Percentiles rank a stretch among this genome's conserved stretches.
Evolutionary conservation across 139 green algal species (phyloP).

Genomic region (Picochlorum sp.): DNA sequence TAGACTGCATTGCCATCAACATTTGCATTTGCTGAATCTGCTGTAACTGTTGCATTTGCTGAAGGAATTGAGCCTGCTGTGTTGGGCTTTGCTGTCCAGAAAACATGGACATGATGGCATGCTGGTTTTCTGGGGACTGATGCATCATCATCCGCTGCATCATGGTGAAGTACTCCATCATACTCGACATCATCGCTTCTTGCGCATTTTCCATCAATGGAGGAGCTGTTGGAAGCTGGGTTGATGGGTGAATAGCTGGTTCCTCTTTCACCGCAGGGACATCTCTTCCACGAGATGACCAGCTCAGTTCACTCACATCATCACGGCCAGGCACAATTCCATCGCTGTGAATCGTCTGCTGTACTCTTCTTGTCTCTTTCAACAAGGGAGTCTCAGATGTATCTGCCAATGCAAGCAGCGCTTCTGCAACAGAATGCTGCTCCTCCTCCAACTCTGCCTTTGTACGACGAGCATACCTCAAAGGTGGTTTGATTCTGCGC

Average conservation of each 20-base stretch:
- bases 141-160: slow-evolving; percentile 10
- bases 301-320: slow-evolving; percentile 8
- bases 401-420: slow-evolving; percentile 22
- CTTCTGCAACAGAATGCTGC: slow-evolving; percentile 10
- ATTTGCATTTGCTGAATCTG: slow-evolving; percentile 1
- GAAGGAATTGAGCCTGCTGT: background rate
- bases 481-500: background rate
- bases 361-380: slow-evolving; percentile 8
- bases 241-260: background rate
- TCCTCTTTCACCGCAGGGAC: background rate
- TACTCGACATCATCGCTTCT: background rate
- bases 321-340: slow-evolving; percentile 1
- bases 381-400: background rate
- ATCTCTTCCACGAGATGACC: background rate
- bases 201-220: background rate
- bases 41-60: background rate
- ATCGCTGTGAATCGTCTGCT: background rate
- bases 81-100: background rate
- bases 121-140: background rate
- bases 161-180: slow-evolving; percentile 12
- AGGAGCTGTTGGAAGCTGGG: background rate
- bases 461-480: background rate
- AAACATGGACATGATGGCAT: slow-evolving; percentile 5
- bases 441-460: slow-evolving; percentile 2
- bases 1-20: slow-evolving; percentile 1